phyloP scores from a whole-genome alignment of 2,329 filamentous ascomycete species.

The Penicillium nordicum region DNA sequence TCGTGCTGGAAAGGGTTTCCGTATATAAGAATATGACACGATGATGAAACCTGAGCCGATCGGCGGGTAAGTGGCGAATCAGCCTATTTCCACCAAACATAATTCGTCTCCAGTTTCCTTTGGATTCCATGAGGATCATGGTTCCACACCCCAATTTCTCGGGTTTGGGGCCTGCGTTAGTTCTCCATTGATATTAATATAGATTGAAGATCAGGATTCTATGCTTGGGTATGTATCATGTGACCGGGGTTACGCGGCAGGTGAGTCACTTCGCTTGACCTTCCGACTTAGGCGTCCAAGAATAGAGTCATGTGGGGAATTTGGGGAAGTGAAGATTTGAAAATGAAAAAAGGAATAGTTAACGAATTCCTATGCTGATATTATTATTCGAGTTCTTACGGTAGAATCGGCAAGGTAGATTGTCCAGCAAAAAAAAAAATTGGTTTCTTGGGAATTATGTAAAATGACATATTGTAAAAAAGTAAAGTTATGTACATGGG shows the following conservation, averaged over 20 bases:
- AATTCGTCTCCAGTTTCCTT: not conserved
- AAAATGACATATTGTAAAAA: slow-evolving; percentile 1
- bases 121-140: slow-evolving; percentile 1
- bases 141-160: not conserved
- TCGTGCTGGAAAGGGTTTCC: not conserved
- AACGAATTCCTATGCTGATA: not conserved
- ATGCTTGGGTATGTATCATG: not conserved
- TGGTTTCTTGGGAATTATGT: not conserved
- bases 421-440: slow-evolving; percentile 7
- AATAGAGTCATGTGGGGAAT: slow-evolving; percentile 8
- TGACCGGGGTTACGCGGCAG: slow-evolving; percentile 8
- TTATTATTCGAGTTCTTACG: not conserved
- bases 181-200: not conserved
- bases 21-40: not conserved
- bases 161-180: slow-evolving; percentile 8
- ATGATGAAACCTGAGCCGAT: slow-evolving; percentile 10
- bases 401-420: not conserved
- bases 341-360: no score
- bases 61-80: slow-evolving; percentile 8
- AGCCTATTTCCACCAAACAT: slow-evolving; percentile 1
- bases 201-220: not conserved
- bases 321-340: not conserved
- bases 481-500: slow-evolving; percentile 9
- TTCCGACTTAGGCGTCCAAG: slow-evolving; percentile 1
- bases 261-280: slow-evolving; percentile 10